phyloP scores from a whole-genome alignment of 768 basidiomycete species.

The Boletus sp. region DNA sequence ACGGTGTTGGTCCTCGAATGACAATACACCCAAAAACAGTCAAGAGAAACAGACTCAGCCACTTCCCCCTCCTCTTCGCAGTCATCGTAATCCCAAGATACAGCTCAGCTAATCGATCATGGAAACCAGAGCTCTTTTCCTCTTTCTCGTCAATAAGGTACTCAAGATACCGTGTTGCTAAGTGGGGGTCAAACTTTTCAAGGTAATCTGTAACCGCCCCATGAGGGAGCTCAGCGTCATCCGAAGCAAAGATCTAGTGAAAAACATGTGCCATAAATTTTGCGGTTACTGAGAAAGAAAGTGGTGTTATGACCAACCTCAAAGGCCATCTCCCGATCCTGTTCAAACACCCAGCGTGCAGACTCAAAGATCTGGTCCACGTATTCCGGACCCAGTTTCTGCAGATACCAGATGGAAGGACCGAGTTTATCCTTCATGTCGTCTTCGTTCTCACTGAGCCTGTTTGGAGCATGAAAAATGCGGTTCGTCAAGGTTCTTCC shows the following conservation, averaged over 20 bases:
- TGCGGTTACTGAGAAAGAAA: neutral
- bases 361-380: constrained; percentile 77
- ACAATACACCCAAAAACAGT: neutral
- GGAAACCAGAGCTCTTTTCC: constrained; percentile 66
- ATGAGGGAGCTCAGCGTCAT: constrained; percentile 88
- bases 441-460: constrained; percentile 73
- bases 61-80: constrained; percentile 57
- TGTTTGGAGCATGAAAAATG: constrained; percentile 28
- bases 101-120: constrained; percentile 86
- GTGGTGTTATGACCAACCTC: constrained; percentile 43
- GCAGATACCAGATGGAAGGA: constrained; percentile 86
- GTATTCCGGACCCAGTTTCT: constrained; percentile 83
- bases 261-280: neutral
- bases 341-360: constrained; percentile 82
- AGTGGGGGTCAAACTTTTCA: constrained; percentile 60
- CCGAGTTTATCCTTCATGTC: constrained; percentile 75
- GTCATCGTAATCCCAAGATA: constrained; percentile 69
- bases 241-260: constrained; percentile 86
- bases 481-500: neutral
- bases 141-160: constrained; percentile 73
- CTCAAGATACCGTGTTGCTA: constrained; percentile 81
- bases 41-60: constrained; percentile 39
- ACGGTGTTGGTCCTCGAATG: neutral
- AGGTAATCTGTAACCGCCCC: constrained; percentile 74
- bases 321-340: constrained; percentile 69